A percentile compares a stretch with the other conserved stretches of the same genome.
These are phyloP conservation scores for Leishmania tarentolae DNA, from an alignment of 208 protist genomes.

Conservation along the genomic window DNA sequence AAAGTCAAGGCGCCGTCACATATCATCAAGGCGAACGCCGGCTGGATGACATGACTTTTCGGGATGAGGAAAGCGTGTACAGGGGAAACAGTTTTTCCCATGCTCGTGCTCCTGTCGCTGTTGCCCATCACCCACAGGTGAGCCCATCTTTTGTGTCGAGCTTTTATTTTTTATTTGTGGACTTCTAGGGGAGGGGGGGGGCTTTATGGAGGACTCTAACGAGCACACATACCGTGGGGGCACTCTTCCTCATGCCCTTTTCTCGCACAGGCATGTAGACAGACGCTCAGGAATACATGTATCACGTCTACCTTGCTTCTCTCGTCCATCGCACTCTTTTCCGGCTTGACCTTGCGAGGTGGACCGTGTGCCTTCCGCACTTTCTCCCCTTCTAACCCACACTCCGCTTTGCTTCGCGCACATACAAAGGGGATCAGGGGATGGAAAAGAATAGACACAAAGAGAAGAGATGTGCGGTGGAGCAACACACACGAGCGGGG, in stretches of 20 bases:
- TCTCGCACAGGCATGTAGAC: not conserved
- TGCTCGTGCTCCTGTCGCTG: not conserved
- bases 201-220: not conserved
- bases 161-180: not conserved
- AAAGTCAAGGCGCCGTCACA: conserved; percentile 3
- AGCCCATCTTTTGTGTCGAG: not conserved
- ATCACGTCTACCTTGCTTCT: not conserved
- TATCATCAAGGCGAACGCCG: not conserved
- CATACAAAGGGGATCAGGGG: too few species aligned
- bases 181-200: conserved; percentile 2
- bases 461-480: not conserved
- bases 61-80: not conserved
- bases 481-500: not conserved
- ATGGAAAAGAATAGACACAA: not conserved
- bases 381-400: not conserved
- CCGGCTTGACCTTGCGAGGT: not conserved
- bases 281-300: not conserved
- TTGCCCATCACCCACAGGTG: not conserved
- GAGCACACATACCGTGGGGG: not conserved
- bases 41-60: not conserved
- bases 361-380: not conserved
- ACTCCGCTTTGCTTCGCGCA: not conserved
- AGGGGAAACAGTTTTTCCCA: not conserved
- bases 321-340: not conserved
- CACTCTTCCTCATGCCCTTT: not conserved